Evolutionary conservation across 768 basidiomycete species (phyloP), one percentile per base, ranked within the genome.

Genomic region (Leccinum disarticulatum): DNA sequence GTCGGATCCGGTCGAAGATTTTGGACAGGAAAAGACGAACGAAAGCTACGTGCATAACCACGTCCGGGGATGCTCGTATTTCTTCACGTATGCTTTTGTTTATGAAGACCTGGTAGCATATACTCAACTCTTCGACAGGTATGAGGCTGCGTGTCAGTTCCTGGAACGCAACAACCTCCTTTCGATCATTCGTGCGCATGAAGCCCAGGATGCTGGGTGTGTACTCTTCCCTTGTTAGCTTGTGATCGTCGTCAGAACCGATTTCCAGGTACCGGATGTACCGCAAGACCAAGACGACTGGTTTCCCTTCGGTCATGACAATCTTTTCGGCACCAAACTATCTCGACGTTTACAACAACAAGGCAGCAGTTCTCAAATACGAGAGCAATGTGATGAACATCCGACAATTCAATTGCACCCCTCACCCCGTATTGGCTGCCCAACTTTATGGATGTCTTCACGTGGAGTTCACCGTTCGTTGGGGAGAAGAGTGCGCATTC

Each of bases 361-460:
- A 98, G 77, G 97, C 95, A 2, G 97, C 97, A 0, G 95, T 99
- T 22, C 85, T 99, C 70, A 98, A 98, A 77, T 98, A 98, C 70
- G 97, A 98, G 77, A 94, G 92, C 73, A 99, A 99, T 70, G 95
- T 96, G 56, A 91, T 98, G 87, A 98, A 97, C 75, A 98, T 98
- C 67, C 86, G 95, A 49, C 96, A 98, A 71, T 98, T 97, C 79
- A 97, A 98, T 76, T 94, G 91, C 74, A 91, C 90, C 2, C 95
- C 95, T 13, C 95, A 97, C 68, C 89, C 89, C n/a, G 8, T 98
- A 98, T 73, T 98, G 96, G 96, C 78, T 99, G 56, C 97, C 97
- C 4, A 99, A 99, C 75, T 99, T 99, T 70, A 98, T 98, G 95
- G 96, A 98, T 67, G 95, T 95, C 25, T 99, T 99, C 72, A 98